Percentiles rank a stretch among this genome's conserved stretches.
These are phyloP conservation scores for Boeremia exigua DNA, from an alignment of 2,329 filamentous ascomycete genomes.

Conservation along the genomic window DNA sequence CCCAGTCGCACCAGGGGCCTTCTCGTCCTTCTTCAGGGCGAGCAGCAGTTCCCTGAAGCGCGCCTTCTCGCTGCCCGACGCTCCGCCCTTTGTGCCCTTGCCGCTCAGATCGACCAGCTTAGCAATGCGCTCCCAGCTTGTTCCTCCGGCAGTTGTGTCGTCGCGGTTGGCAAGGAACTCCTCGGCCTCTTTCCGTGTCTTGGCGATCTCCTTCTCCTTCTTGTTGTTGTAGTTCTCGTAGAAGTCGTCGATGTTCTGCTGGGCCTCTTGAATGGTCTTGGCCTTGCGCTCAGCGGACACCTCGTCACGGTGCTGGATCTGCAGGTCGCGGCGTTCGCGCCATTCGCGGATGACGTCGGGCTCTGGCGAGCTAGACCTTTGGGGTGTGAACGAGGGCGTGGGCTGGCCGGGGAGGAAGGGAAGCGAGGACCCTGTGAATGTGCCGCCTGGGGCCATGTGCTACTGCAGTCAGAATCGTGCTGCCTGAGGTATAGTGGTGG, in stretches of 20 bases:
- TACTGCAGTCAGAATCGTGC: conserved; percentile 43
- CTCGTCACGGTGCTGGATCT: conserved; percentile 82
- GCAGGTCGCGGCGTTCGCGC: conserved; percentile 86
- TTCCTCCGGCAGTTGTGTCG: conserved; percentile 91
- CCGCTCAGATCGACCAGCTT: conserved; percentile 98
- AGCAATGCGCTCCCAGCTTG: conserved; percentile 97
- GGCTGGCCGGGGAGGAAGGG: conserved; percentile 58
- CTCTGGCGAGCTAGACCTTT: conserved; percentile 77
- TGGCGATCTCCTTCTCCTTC: conserved; percentile 89
- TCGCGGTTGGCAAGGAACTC: conserved; percentile 88
- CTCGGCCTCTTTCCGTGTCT: conserved; percentile 90
- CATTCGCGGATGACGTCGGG: conserved; percentile 87
- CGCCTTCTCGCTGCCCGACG: conserved; percentile 90
- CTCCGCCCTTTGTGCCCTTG: conserved; percentile 86
- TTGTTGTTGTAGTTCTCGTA: conserved; percentile 99
- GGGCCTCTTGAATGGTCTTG: conserved; percentile 86
- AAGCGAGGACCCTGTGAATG: conserved; percentile 74
- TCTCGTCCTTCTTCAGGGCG: conserved; percentile 91
- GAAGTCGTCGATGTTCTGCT: conserved; percentile 96
- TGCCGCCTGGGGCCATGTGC: conserved; percentile 76
- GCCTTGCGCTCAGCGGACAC: conserved; percentile 82
- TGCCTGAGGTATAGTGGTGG: background rate
- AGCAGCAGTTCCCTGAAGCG: conserved; percentile 90
- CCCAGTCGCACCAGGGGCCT: conserved; percentile 68
- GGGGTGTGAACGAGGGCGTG: conserved; percentile 49